Evolutionary conservation across 2,329 filamentous ascomycete species (phyloP), one percentile per base, ranked within the genome.

Genomic region (Pestalotiopsis sp.): DNA sequence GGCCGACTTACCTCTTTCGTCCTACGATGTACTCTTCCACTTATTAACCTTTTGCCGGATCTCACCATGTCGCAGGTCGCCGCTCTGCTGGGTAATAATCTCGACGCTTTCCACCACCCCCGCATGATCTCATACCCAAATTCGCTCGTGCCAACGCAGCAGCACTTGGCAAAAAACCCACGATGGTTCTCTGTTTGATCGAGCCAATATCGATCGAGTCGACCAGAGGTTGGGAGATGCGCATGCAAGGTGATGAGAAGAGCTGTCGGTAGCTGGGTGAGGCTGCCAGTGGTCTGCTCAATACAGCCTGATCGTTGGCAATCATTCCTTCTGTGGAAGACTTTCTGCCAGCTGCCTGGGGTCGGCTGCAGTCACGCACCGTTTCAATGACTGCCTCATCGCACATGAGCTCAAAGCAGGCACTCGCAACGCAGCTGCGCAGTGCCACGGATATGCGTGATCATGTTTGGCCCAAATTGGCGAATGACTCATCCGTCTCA

Each of bases 61-160:
- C 20, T 52, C 45, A n/a, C 45, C 45, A 52, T 52, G 45, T 52
- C 45, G 45, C 45, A 52, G 45, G 6, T 52, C 45, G 45, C 57
- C 14, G 23, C 9, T 59, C 57, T n/a, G 23, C 57, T 25, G 23
- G 17, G 14, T 13, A 25, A 9, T n/a, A n/a, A 27, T 25, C 57
- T 27, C 27, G 57, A 25, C 31, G 2, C 36, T 12, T 7, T 39
- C 31, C 17, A 13, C 31, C 17, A 13, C 17, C 45, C 12, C 45
- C 59, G 59, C 59, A 61, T 61, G 59, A 61, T 61, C 59, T 61
- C 59, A 61, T 39, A 27, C 14, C 9, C 31, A 38, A 27, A n/a
- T 9, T 59, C 23, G 23, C 27, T 36, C n/a, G 59, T 36, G 59
- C 59, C 59, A 61, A 36, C 31, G 11, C 25, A 61, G 31, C 59